A percentile compares a stretch with the other conserved stretches of the same genome.
Conservation (phyloP, 1,284 basidiomycete genomes). For the Moesziomyces antarcticus region DNA sequence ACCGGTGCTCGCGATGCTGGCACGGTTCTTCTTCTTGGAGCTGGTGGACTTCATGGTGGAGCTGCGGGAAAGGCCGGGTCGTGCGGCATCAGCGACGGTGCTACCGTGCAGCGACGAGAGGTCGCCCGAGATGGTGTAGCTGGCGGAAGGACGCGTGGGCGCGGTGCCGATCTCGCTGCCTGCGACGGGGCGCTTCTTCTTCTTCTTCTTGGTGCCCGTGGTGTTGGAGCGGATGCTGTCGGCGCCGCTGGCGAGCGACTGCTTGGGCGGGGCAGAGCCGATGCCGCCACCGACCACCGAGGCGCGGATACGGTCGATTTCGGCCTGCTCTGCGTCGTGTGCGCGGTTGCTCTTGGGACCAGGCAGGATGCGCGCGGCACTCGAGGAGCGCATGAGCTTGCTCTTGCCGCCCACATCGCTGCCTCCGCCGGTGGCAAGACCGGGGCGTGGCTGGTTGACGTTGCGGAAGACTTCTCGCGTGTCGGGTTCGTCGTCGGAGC, state of each 20-base stretch:
- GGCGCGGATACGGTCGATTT: conserved; percentile 54
- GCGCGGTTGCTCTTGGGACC: conserved; percentile 53
- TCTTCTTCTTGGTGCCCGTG: conserved; percentile 53
- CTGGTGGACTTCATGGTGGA: conserved; percentile 40
- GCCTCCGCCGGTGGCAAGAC: conserved; percentile 21
- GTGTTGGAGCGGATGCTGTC: conserved; percentile 38
- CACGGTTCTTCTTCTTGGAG: conserved; percentile 59
- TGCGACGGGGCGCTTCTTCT: conserved; percentile 46
- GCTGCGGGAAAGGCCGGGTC: conserved; percentile 42
- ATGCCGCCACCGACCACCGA: conserved; percentile 59
- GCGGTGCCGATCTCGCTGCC: conserved; percentile 63
- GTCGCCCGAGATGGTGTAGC: conserved; percentile 47
- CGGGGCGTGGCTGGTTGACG: conserved; percentile 52
- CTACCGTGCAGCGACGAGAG: conserved; percentile 37
- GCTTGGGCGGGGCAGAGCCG: conserved; percentile 15
- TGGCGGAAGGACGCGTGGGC: conserved; percentile 49
- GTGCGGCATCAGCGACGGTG: conserved; percentile 9
- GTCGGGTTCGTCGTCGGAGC: conserved; percentile 60
- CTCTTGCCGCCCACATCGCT: conserved; percentile 52
- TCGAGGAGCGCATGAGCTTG: conserved; percentile 29
- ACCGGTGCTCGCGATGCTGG: conserved; percentile 38
- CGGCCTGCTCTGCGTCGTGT: conserved; percentile 34
- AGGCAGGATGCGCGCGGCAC: conserved; percentile 46
- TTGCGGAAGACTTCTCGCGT: conserved; percentile 55
- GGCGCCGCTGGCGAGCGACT: conserved; percentile 15